A percentile compares a stretch with the other conserved stretches of the same genome.
Conservation (phyloP, 2,329 filamentous ascomycete genomes). For the Drechslerella stenobrocha region DNA sequence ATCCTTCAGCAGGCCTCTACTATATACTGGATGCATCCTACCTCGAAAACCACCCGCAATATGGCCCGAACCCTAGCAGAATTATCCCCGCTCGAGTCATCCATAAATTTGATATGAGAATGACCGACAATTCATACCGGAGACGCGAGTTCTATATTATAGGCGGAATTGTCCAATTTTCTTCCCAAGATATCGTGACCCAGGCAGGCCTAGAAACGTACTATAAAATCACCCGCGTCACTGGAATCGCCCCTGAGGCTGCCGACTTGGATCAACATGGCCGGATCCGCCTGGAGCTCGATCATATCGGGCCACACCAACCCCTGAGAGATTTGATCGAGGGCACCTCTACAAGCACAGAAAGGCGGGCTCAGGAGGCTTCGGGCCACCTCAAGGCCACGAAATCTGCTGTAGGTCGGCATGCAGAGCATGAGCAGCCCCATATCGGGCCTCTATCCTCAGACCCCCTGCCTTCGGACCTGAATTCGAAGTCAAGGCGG, state of each 20-base stretch:
- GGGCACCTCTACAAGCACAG: background rate
- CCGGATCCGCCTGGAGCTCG: slow-evolving; percentile 30
- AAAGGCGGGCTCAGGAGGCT: background rate
- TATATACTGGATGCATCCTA: slow-evolving; percentile 51
- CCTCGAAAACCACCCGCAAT: slow-evolving; percentile 48
- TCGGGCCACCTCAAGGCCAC: slow-evolving; percentile 5
- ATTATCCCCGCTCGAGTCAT: slow-evolving; percentile 28
- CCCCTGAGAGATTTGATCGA: slow-evolving; percentile 8
- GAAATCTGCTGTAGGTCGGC: background rate
- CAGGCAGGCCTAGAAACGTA: background rate
- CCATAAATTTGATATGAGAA: slow-evolving; percentile 19
- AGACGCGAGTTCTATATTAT: slow-evolving; percentile 26
- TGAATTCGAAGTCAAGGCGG: too few relatives aligned
- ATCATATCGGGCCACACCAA: slow-evolving; percentile 21
- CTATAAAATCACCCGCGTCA: slow-evolving; percentile 23
- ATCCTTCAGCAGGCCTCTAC: slow-evolving; percentile 52
- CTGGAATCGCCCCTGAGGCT: slow-evolving; percentile 13
- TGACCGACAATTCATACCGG: slow-evolving; percentile 5
- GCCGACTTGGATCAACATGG: slow-evolving; percentile 27
- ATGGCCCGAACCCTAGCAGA: slow-evolving; percentile 36
- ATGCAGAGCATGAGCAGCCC: background rate
- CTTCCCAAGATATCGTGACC: slow-evolving; percentile 16
- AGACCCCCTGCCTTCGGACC: too few relatives aligned
- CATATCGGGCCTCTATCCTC: too few relatives aligned
- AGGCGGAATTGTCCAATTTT: slow-evolving; percentile 27